phyloP scores from a whole-genome alignment of 768 basidiomycete genomes.

The Chalciporus sphaerocephalus region DNA sequence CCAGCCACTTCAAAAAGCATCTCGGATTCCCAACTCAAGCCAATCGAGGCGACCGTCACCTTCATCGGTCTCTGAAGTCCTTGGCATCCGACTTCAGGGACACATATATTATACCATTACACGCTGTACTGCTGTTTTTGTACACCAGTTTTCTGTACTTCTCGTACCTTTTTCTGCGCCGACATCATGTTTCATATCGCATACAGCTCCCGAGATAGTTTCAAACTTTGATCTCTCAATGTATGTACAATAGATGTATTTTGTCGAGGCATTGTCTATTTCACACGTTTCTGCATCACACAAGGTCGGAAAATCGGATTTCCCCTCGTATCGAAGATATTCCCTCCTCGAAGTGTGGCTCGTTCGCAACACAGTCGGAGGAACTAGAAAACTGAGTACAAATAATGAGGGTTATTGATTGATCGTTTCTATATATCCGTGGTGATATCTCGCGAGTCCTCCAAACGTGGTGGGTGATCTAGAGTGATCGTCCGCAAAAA shows the following conservation, averaged over 20 bases:
- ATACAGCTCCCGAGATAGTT: background rate
- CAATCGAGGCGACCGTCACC: slow-evolving; percentile 40
- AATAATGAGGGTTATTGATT: no score
- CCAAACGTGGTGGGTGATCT: no score
- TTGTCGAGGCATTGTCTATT: no score
- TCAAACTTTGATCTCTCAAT: background rate
- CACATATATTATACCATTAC: background rate
- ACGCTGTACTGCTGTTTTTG: background rate
- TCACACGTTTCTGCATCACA: background rate
- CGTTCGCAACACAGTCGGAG: background rate
- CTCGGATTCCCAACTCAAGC: slow-evolving; percentile 43
- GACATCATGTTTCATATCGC: background rate
- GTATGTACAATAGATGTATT: background rate
- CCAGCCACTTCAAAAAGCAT: slow-evolving; percentile 36
- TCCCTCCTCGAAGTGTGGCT: no score
- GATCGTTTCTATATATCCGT: no score
- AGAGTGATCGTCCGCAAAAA: no score
- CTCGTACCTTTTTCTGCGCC: no score
- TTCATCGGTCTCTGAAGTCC: slow-evolving; percentile 30
- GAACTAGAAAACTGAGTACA: no score
- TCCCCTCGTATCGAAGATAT: no score
- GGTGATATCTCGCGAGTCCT: no score
- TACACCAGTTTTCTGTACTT: background rate
- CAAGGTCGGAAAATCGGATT: background rate
- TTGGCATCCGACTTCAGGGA: background rate